Percentiles rank a stretch among this genome's conserved stretches.
Evolutionary conservation across 2,329 filamentous ascomycete genomes (phyloP).

Genomic region (Venturia carpophila): DNA sequence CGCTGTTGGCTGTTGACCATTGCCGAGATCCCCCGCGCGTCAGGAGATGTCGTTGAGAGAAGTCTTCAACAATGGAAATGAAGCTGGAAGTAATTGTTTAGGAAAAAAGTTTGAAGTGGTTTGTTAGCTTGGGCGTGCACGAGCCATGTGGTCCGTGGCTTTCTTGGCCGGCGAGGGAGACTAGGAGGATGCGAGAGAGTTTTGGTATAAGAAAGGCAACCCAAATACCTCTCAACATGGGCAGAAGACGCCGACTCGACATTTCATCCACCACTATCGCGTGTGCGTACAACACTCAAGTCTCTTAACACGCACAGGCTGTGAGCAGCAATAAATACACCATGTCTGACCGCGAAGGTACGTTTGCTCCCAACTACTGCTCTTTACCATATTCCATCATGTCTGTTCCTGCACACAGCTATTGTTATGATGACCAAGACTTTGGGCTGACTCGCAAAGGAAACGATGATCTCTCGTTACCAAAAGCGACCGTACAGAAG

Average conservation of each 20-base stretch:
- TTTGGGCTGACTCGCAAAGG: slow-evolving; percentile 18
- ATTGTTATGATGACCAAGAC: not conserved
- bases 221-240: not conserved
- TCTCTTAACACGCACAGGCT: not conserved
- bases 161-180: not conserved
- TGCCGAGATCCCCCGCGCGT: not conserved
- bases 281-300: slow-evolving; percentile 3
- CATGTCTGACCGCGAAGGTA: slow-evolving; percentile 14
- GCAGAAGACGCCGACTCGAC: not conserved
- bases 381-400: not conserved
- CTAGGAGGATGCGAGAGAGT: not conserved
- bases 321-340: not conserved
- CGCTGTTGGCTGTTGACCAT: not conserved
- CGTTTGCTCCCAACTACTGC: not conserved
- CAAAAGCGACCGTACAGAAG: slow-evolving; percentile 59
- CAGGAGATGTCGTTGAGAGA: not conserved
- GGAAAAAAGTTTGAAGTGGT: not conserved
- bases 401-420: not conserved
- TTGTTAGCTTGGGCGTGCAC: not conserved
- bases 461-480: slow-evolving; percentile 36
- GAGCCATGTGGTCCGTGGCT: not conserved
- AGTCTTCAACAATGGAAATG: not conserved
- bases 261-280: not conserved
- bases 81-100: not conserved
- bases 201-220: slow-evolving; percentile 3